Evolutionary conservation across 257 asterid species (phyloP), one percentile per base, ranked within the genome.

Genomic region (Penstemon eatonii): DNA sequence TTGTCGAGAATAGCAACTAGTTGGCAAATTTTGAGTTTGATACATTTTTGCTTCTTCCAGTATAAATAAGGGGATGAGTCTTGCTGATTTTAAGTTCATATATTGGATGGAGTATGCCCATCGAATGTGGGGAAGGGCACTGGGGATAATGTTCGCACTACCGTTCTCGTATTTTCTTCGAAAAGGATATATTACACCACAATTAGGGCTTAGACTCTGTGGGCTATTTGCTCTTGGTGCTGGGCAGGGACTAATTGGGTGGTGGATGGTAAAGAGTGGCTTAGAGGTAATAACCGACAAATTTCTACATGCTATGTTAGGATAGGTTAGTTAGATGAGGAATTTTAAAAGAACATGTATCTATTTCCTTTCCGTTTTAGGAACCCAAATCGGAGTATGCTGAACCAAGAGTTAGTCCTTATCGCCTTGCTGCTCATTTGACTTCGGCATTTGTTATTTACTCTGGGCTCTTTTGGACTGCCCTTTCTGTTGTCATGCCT

Each of bases 211-310:
- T 75, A 87, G 92, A 79, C 92, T 93, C 7, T 83, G 83, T 69
- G 96, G 95, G 25, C 82, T 93, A 54, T 93, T 93, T 73, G 95
- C 92, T 67, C 97, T 93, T 81, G 99, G 99, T 64, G 99, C 92
- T 76, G 99, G 97, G 60, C 97, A 93, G 78, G 99, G 99, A 59
- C 69, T 93, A 7, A 87, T 93, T 65, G 99, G 99, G 59, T 93
- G 99, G 99, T 93, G 99, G 99, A 93, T 90, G 97, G 97, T 93
- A 56, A 90, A 87, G 84, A 93, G 99, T 72, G 99, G 99, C 66
- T 81, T 90, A 70, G 99, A 93, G 97, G 97, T 93, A 85, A 76
- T 67, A 65, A 73, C 36, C 74, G 62, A 73, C 63, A 51, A 64
- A 39, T 55, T 62, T 64, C 9, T 54, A 15, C 52, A 60, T 59